Evolutionary conservation across 768 basidiomycete genomes (phyloP).

Genomic region (Gautieria morchelliformis): DNA sequence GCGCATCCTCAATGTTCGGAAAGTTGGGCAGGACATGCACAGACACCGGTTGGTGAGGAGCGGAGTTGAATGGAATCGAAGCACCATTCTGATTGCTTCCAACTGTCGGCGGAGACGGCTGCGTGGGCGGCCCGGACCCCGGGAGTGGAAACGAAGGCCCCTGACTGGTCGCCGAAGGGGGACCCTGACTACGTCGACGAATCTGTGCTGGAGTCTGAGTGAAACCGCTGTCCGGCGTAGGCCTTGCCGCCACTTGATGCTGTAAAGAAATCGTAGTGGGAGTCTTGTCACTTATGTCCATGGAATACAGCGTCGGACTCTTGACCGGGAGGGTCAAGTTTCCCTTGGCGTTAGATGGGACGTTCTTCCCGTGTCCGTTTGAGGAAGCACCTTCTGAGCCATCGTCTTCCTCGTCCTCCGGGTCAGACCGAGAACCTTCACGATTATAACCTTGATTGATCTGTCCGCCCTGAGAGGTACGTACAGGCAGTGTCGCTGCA

Average conservation of each 20-base stretch:
- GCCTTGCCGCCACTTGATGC: slow-evolving; percentile 58
- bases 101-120: not conserved
- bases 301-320: slow-evolving; percentile 38
- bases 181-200: slow-evolving; percentile 47
- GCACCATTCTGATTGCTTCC: slow-evolving; percentile 19
- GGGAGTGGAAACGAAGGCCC: not conserved
- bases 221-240: slow-evolving; percentile 16
- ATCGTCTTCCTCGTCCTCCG: slow-evolving; percentile 79
- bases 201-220: slow-evolving; percentile 69
- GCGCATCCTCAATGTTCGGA: slow-evolving; percentile 79
- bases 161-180: slow-evolving; percentile 21
- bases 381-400: slow-evolving; percentile 61
- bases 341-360: slow-evolving; percentile 31
- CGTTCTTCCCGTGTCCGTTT: slow-evolving; percentile 50
- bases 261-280: slow-evolving; percentile 71
- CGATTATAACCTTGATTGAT: slow-evolving; percentile 48
- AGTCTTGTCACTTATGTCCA: slow-evolving; percentile 76
- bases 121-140: not conserved
- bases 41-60: slow-evolving; percentile 44
- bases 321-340: slow-evolving; percentile 62
- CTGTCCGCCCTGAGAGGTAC: slow-evolving; percentile 8
- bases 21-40: slow-evolving; percentile 74
- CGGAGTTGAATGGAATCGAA: slow-evolving; percentile 28
- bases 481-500: slow-evolving; percentile 10
- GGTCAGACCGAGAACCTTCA: slow-evolving; percentile 52